Evolutionary conservation across 2,329 filamentous ascomycete species (phyloP).

Genomic region (Pseudocercospora musae): DNA sequence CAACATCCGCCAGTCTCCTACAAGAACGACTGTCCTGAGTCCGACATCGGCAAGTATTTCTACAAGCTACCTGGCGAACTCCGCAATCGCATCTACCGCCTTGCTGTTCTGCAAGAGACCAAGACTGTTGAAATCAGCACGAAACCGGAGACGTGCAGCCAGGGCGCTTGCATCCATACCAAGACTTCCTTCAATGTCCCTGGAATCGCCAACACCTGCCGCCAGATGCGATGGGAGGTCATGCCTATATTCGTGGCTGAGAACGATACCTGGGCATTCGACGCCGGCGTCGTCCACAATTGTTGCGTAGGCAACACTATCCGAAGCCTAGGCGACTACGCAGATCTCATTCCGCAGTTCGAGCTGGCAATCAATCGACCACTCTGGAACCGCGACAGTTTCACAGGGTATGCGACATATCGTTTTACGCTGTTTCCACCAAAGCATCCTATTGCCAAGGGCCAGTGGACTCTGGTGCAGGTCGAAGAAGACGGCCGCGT

Average conservation of each 20-base stretch:
- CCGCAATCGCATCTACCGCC: conserved; percentile 28
- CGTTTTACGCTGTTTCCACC: conserved; percentile 12
- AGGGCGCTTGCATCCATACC: conserved; percentile 22
- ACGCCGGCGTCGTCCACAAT: conserved; percentile 24
- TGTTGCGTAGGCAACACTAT: conserved; percentile 24
- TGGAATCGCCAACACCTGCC: conserved; percentile 26
- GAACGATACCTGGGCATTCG: conserved; percentile 24
- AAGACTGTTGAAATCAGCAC: conserved; percentile 18
- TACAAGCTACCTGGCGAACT: conserved; percentile 27
- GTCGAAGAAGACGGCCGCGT: neutral
- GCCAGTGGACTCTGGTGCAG: neutral
- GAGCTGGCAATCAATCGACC: conserved; percentile 17
- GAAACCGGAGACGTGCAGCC: conserved; percentile 15
- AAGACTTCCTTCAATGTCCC: conserved; percentile 18
- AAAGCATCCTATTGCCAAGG: neutral
- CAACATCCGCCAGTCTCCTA: neutral
- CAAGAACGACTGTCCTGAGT: conserved; percentile 17
- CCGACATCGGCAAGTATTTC: conserved; percentile 25
- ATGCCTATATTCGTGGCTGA: conserved; percentile 26
- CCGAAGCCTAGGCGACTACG: conserved; percentile 17
- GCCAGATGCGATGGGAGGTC: conserved; percentile 26
- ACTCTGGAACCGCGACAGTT: conserved; percentile 8
- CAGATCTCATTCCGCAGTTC: conserved; percentile 18
- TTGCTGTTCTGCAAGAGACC: conserved; percentile 16
- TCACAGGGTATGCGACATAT: conserved; percentile 19